Percentiles rank a stretch among this genome's conserved stretches.
These are phyloP conservation scores for Aegilops tauschii DNA, from an alignment of 176 grass and related monocot species.

Conservation along the genomic window DNA sequence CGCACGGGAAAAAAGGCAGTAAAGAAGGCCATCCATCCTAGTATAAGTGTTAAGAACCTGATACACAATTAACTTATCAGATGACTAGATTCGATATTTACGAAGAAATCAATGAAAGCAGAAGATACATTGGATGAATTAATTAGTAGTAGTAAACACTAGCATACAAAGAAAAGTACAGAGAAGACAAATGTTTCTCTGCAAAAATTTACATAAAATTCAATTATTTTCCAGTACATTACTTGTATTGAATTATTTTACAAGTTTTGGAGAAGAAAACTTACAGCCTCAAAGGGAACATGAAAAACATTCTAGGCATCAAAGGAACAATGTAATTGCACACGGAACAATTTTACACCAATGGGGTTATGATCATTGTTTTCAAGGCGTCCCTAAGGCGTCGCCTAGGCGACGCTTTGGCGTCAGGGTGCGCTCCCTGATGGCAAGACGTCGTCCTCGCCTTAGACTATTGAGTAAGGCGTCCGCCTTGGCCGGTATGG, in stretches of 20 bases:
- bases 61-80: slow-evolving; percentile 44
- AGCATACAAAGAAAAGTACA: background rate
- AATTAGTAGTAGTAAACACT: background rate
- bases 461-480: no score
- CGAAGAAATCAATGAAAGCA: slow-evolving; percentile 8
- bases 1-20: slow-evolving; percentile 79
- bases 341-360: background rate
- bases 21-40: slow-evolving; percentile 89
- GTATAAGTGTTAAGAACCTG: slow-evolving; percentile 64
- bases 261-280: background rate
- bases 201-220: background rate
- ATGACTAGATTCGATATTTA: background rate
- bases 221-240: background rate
- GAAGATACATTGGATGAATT: background rate
- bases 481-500: no score
- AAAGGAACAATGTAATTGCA: background rate
- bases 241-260: background rate
- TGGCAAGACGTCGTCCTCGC: no score
- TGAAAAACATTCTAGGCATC: background rate
- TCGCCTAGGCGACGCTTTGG: no score
- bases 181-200: background rate
- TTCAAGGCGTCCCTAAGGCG: no score
- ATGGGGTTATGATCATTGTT: background rate
- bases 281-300: background rate
- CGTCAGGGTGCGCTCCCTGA: no score